Base-by-base conservation (phyloP, 2,329 filamentous ascomycete species). In the Pyrenophora seminiperda region DNA sequence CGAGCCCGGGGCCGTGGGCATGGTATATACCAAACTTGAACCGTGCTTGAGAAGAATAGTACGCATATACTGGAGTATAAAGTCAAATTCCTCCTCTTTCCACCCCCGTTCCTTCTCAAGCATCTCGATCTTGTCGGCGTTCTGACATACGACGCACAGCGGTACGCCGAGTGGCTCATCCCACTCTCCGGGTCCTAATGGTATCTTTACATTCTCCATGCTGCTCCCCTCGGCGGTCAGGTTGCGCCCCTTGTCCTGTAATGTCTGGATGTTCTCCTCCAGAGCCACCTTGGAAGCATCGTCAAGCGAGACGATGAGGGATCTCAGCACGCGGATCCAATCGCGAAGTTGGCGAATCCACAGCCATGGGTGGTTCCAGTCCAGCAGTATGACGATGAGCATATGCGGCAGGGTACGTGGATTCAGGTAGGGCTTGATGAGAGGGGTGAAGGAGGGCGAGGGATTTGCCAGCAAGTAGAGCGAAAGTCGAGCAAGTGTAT, bases 71-170 rank as follows among this genome's bases (percentile, higher is more conserved):
- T 99, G 94, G 51, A 97, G 81, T 34, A 99, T 90, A 60, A 94
- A 92, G 72, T 99, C 94, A 66, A 99, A 99, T 63, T 96, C 89
- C 60, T 95, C 91, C 73, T 99, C 94, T 74, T 91, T 93, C 91
- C 93, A 99, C 11, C 88, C 86, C 51, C 92, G 86, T 41, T 91
- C 92, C 71, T 90, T 91, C 75, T 97, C 94, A 50, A 99, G 75
- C 31, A 85, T 83, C 67, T 97, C 92, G 72, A 97, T 96, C 72
- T 90, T 91, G 74, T 96, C 90, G 11, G 91, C 91, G 71, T 96
- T 94, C 73, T 97, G 92, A 70, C 93, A 96, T n/a, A 97, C 91
- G 7, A 99, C 89, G 67, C 90, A 95, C 30, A 99, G 78, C 0
- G 91, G 91, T 47, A 99, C 75, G 0, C 92, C 92, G 7, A 97